Evolutionary conservation across 306 rosid species (phyloP).

Genomic region (Carpinus viminea): DNA sequence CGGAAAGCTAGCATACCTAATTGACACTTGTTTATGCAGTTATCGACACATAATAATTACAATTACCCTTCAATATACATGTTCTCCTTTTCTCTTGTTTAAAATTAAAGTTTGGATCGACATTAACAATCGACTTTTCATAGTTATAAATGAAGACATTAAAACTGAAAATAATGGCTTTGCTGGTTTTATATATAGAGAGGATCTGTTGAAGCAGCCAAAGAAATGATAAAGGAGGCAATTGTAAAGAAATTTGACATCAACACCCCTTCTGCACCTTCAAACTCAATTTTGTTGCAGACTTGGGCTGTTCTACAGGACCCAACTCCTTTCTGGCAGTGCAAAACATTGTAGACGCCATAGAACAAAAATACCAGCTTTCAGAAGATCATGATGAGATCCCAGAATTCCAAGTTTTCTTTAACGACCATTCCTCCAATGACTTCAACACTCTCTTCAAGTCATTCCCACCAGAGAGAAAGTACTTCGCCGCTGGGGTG

Average conservation of each 20-base stretch:
- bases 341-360: conserved; percentile 29
- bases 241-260: conserved; percentile 22
- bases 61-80: no score
- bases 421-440: conserved; percentile 32
- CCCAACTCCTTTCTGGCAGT: conserved; percentile 28
- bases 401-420: conserved; percentile 29
- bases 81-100: no score
- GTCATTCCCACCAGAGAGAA: conserved; percentile 22
- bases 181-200: no score
- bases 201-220: not conserved
- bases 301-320: conserved; percentile 41
- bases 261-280: not conserved
- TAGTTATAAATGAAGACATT: no score
- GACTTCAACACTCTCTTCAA: conserved; percentile 45
- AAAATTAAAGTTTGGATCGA: no score
- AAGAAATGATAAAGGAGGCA: conserved; percentile 19
- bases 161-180: no score
- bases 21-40: no score
- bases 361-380: conserved; percentile 1
- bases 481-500: conserved; percentile 25
- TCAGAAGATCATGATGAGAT: not conserved
- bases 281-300: conserved; percentile 27
- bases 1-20: no score
- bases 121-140: no score
- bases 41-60: no score